Evolutionary conservation across 148 eudicot species (phyloP).

Genomic region (Rhododendron williamsianum): DNA sequence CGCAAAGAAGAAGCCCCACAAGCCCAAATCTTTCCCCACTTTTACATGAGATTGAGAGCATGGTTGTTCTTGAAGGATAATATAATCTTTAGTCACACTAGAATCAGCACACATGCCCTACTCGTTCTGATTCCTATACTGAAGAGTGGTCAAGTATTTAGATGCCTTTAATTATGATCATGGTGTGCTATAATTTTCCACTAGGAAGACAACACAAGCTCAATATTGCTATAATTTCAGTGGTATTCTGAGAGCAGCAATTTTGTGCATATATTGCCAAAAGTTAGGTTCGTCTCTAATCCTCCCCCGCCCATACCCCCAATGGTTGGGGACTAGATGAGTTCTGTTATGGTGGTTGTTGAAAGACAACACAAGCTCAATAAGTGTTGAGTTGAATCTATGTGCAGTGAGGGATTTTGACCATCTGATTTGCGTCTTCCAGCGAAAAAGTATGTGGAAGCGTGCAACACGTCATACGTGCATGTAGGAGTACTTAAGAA

Average conservation of each 20-base stretch:
- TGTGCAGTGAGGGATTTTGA: neutral
- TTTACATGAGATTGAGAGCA: neutral
- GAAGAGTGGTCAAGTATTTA: neutral
- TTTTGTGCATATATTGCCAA: too few species aligned
- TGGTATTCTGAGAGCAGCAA: too few species aligned
- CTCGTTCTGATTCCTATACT: neutral
- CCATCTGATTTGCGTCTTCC: neutral
- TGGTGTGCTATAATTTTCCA: neutral
- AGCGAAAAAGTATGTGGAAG: neutral
- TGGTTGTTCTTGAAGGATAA: neutral
- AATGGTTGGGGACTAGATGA: too few species aligned
- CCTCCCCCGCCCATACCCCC: too few species aligned
- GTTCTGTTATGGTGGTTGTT: too few species aligned
- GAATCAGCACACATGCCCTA: neutral
- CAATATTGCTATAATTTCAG: neutral
- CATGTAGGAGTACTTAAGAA: neutral
- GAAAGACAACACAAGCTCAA: neutral
- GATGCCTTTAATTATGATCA: neutral
- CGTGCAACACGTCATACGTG: neutral
- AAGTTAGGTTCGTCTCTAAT: too few species aligned
- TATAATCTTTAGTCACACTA: neutral
- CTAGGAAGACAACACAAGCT: neutral
- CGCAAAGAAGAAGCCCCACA: neutral
- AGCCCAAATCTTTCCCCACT: neutral
- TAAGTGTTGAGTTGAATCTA: neutral